Percentiles rank a stretch among this genome's conserved stretches.
These are phyloP conservation scores for Epichloe scottii DNA, from an alignment of 2,329 filamentous ascomycete species.

Conservation along the genomic window DNA sequence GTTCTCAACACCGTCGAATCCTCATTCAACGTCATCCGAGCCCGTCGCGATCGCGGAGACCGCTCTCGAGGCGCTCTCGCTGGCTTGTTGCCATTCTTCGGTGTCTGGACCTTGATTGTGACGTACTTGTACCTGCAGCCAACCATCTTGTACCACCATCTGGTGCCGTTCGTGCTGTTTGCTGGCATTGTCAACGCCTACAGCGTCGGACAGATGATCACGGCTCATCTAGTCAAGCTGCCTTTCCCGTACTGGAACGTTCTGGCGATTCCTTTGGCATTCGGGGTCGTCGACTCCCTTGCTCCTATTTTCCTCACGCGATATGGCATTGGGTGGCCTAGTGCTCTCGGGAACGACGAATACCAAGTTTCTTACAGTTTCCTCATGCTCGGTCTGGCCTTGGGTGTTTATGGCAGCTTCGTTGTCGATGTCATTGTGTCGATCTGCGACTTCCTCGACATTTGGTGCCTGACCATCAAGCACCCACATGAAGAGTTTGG, in stretches of 20 bases:
- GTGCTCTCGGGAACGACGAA: slow-evolving; percentile 58
- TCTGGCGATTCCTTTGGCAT: slow-evolving; percentile 62
- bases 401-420: slow-evolving; percentile 95
- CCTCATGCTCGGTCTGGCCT: slow-evolving; percentile 66
- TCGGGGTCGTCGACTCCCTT: slow-evolving; percentile 67
- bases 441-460: slow-evolving; percentile 96
- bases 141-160: slow-evolving; percentile 64
- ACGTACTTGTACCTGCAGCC: slow-evolving; percentile 79
- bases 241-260: slow-evolving; percentile 88
- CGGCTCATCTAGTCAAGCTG: slow-evolving; percentile 78
- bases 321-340: slow-evolving; percentile 61
- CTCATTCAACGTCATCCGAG: slow-evolving; percentile 72
- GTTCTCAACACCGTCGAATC: slow-evolving; percentile 74
- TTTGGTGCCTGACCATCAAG: slow-evolving; percentile 98
- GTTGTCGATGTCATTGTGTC: slow-evolving; percentile 94
- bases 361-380: slow-evolving; percentile 92
- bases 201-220: slow-evolving; percentile 90
- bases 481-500: slow-evolving; percentile 46
- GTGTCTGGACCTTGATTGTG: slow-evolving; percentile 64
- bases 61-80: slow-evolving; percentile 61
- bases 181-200: slow-evolving; percentile 88
- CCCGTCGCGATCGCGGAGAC: slow-evolving; percentile 62
- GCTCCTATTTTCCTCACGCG: slow-evolving; percentile 53
- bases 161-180: slow-evolving; percentile 83
- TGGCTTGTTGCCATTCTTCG: slow-evolving; percentile 71